Base-by-base conservation (phyloP, 306 rosid genomes). In the Astragalus membranaceus region DNA sequence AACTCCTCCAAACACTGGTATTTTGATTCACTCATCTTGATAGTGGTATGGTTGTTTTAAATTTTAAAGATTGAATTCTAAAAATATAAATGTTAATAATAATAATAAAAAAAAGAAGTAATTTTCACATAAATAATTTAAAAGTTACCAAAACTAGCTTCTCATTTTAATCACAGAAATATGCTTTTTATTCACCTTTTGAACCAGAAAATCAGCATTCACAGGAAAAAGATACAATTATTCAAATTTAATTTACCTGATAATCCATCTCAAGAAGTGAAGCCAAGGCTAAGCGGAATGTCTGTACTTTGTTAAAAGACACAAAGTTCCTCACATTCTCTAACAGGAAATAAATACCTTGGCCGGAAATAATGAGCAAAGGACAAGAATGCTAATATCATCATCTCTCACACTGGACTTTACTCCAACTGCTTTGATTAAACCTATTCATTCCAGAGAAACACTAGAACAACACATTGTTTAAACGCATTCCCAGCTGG, bases 371-470 rank as follows among this genome's bases (percentile, higher is more conserved):
- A 94, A 64, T 94, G 96, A 2, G 92, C 99, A 77, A 91, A 94
- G 42, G 99, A 91, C 44, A 94, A 82, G 86, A 94, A 94, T 6
- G 99, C 99, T 43, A 94, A 72, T 64, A 94, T 91, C 99, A 94
- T 94, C n/a, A n/a, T n/a, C n/a, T n/a, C 70, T 91, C 99, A 49
- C 99, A 94, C 80, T 94, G 99, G 53, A 94, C 99, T 83, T 91
- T 94, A 80, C 99, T 94, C 99, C 99, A 94, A 44, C 89, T 85
- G 73, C 99, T 82, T 48, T 84, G 86, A 68, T 86, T 94, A 79
- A 94, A 94, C 70, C 99, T 84, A 65, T 94, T 94, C 99, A 94
- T 94, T 55, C 99, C 99, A 29, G 99, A 94, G 84, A 94, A 94
- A 32, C 99, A 97, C 96, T 91, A 83, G 49, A 70, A 65, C 55